Base-by-base conservation (phyloP, 306 rosid species). In the Sindora glabra region DNA sequence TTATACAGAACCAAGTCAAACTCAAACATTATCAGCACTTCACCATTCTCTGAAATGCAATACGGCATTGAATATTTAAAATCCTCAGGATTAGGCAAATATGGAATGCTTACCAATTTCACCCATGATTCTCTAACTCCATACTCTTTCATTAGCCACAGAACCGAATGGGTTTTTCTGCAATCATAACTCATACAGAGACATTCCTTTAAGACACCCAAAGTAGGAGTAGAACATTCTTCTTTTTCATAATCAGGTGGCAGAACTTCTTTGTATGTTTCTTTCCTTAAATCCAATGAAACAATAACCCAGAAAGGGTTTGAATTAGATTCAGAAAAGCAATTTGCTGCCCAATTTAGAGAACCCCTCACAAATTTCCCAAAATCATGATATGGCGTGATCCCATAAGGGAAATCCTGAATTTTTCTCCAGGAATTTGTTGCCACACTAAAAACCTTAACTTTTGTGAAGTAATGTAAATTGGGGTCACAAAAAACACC, bases 71-170 rank as follows among this genome's bases (percentile, higher is more conserved):
- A 56, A 17, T 56, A 56, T 37, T 46, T 36, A 37, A 56, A 56
- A 37, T 56, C 62, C 23, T 56, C 62, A 22, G 62, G 62, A 56
- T 56, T 56, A 21, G 62, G 48, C 30, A 56, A 26, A 37, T 56
- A 56, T 7, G 62, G 62, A 37, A 56, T 37, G 34, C 33, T 56
- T 14, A 56, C 62, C 48, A 56, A n/a, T 36, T 56, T 56, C 7
- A 56, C 47, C 62, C 62, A 56, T 2, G 62, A 56, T 27, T 56
- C 62, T 37, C 13, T 37, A 1, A 56, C 47, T 22, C 62, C 62
- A 56, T 56, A 56, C 15, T 56, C 62, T 34, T 56, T 56, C 62
- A 56, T 56, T 22, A 56, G 22, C 62, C 62, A 56, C 62, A 56
- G 47, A 21, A 56, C 62, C 36, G 38, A 56, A 22, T 56, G 48